Evolutionary conservation across 306 rosid species (phyloP), one percentile per base, ranked within the genome.

Genomic region (Cicer cuneatum): DNA sequence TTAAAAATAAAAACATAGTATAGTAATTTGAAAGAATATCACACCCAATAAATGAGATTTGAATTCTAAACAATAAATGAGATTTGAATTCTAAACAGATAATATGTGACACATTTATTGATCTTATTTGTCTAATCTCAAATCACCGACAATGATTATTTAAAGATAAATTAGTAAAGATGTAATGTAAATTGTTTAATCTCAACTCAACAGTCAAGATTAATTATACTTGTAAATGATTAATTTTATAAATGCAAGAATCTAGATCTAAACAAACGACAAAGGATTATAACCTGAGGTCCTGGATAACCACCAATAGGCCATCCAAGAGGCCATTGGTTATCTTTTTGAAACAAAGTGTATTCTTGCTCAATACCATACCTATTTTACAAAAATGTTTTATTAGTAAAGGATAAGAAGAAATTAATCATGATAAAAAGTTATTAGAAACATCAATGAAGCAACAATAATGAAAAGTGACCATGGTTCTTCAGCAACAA

Each of bases 351-450:
- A 86, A 93, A 60, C 93, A 93, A 86, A 80, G 93, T 93, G 84
- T 93, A 93, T 85, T 93, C 98, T 42, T 93, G 98, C 83, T 93
- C 98, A 58, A 93, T 81, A 38, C 98, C 98, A 70, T 83, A 93
- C 97, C 97, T 92, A 76, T 66, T 73, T 78, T 52, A 40, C 43
- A 74, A 7, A 10, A 42, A 80, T 7, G 7, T 7, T 37, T 10
- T 40, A 29, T 29, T 29, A 29, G 21, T 69, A 5, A 38, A 58
- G 15, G 66, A 39, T 37, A 61, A 37, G 19, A 52, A 29, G 11
- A 72, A 64, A 53, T 53, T 53, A 18, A 58, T 46, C 5, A 16
- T 53, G 3, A 11, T 16, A 24, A 72, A 37, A 9, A 2, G 1
- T 35, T 4, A 82, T 21, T 51, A 10, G 8, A 68, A 37, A 9